A percentile compares a stretch with the other conserved stretches of the same genome.
These are phyloP conservation scores for Mycena metata DNA, from an alignment of 768 basidiomycete species.

Conservation along the genomic window DNA sequence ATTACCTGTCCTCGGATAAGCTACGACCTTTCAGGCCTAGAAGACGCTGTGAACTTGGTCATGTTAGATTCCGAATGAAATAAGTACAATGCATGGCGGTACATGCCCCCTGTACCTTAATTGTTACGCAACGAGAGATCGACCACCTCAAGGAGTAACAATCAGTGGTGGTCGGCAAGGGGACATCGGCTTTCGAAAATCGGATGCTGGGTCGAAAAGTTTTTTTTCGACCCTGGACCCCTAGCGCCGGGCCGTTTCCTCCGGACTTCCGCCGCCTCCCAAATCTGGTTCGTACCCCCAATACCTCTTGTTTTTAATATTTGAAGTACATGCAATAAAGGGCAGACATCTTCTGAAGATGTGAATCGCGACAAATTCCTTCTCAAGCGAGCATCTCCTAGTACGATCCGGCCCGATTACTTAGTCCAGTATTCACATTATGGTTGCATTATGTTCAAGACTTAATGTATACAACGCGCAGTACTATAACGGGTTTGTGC, in stretches of 20 bases:
- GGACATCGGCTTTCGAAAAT: no score
- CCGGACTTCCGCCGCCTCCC: no score
- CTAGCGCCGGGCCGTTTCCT: no score
- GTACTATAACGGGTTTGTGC: slow-evolving; percentile 6
- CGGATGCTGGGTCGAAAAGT: no score
- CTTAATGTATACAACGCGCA: slow-evolving; percentile 10
- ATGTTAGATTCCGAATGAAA: slow-evolving; percentile 18
- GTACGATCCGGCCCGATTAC: not conserved
- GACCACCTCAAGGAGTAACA: slow-evolving; percentile 18
- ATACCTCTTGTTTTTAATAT: no score
- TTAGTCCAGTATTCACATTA: slow-evolving; percentile 2
- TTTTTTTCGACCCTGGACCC: no score
- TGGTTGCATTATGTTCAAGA: slow-evolving; percentile 1
- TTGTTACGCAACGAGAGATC: slow-evolving; percentile 16
- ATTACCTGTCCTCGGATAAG: no score
- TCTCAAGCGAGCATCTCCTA: not conserved
- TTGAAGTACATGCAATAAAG: no score
- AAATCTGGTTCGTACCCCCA: no score
- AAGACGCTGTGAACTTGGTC: not conserved
- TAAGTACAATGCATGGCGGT: slow-evolving; percentile 14
- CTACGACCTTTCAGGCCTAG: slow-evolving; percentile 6
- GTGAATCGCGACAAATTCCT: slow-evolving; percentile 11
- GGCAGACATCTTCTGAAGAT: no score
- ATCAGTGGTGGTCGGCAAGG: no score
- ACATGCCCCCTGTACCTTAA: slow-evolving; percentile 4